Evolutionary conservation across 441 rosid genomes (phyloP).

Genomic region (Corymbia calophylla): DNA sequence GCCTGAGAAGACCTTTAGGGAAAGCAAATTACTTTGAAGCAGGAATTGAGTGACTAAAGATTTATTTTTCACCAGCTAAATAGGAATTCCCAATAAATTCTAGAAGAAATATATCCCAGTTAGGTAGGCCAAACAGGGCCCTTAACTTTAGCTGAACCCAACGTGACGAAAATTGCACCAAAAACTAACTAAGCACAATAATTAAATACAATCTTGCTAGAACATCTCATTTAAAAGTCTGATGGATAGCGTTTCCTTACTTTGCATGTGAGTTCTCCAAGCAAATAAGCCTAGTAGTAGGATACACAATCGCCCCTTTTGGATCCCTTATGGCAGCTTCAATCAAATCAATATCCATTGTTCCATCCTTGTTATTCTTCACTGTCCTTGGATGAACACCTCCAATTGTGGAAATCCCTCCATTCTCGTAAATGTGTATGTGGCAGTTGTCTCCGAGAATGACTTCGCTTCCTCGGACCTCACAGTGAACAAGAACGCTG

Average conservation of each 20-base stretch:
- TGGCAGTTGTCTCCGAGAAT: constrained; percentile 87
- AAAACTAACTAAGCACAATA: not conserved
- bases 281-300: constrained; percentile 87
- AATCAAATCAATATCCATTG: constrained; percentile 61
- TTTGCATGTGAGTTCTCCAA: constrained; percentile 94
- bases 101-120: not conserved
- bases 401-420: constrained; percentile 79
- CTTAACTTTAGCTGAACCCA: not conserved
- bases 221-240: not conserved
- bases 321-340: constrained; percentile 81
- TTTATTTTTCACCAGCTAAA: not conserved
- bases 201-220: not conserved
- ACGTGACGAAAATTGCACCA: not conserved
- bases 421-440: constrained; percentile 82
- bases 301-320: constrained; percentile 56
- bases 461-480: constrained; percentile 83
- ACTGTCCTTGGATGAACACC: constrained; percentile 88
- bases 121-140: not conserved
- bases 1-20: not conserved
- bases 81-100: not conserved
- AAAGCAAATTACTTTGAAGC: not conserved
- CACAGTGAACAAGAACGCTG: constrained; percentile 88
- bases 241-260: constrained; percentile 26
- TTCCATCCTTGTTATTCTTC: constrained; percentile 76
- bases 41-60: not conserved